Evolutionary conservation across 106 monocot species (phyloP).

Genomic region (Allium cepa): DNA sequence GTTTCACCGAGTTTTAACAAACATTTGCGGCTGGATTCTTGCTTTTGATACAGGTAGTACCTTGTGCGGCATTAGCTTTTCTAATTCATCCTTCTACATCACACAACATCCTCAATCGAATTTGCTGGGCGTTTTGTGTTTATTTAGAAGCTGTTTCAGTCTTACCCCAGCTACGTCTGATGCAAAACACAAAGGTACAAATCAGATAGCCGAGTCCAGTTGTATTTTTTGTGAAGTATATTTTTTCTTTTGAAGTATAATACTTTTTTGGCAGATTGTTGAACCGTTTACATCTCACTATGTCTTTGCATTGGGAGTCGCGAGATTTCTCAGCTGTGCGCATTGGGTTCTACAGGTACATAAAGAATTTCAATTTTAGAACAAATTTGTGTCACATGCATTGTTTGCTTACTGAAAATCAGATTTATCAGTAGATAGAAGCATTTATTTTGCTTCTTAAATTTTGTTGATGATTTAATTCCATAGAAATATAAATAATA

Average conservation of each 20-base stretch:
- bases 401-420: too few species aligned
- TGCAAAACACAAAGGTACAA: conserved; percentile 71
- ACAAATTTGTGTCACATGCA: too few species aligned
- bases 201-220: background rate
- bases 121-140: conserved; percentile 86
- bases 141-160: conserved; percentile 73
- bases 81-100: conserved; percentile 75
- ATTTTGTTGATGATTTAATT: too few species aligned
- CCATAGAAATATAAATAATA: too few species aligned
- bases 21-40: background rate
- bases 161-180: conserved; percentile 62
- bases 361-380: too few species aligned
- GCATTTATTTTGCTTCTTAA: too few species aligned
- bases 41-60: conserved; percentile 44
- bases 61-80: conserved; percentile 69
- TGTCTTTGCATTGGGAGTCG: conserved; percentile 67
- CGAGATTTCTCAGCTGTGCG: conserved; percentile 68
- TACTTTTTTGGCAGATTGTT: conserved; percentile 37
- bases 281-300: conserved; percentile 78
- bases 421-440: too few species aligned
- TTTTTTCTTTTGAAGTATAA: background rate
- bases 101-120: conserved; percentile 69
- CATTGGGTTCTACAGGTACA: conserved; percentile 74
- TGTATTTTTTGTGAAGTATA: background rate
- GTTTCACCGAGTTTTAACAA: too few species aligned